Evolutionary conservation across 2,329 filamentous ascomycete genomes (phyloP).

Genomic region (Neurospora sp.): DNA sequence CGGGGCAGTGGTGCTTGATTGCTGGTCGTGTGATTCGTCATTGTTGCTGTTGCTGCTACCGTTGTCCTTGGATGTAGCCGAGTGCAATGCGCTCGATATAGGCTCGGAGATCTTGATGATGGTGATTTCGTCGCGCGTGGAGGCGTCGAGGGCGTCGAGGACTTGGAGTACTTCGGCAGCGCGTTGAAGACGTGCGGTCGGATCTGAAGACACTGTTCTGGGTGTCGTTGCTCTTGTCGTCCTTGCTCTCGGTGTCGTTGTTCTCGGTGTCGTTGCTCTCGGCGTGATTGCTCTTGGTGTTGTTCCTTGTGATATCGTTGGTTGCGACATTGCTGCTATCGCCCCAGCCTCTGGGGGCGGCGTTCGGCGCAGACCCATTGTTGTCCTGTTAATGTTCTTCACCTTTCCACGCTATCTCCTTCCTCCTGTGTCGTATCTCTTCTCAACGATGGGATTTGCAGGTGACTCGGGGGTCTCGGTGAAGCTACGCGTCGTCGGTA

Average conservation of each 20-base stretch:
- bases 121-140: constrained; percentile 48
- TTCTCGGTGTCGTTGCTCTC: not conserved
- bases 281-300: not conserved
- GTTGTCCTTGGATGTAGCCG: constrained; percentile 22
- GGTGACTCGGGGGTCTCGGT: not conserved
- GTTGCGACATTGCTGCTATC: not conserved
- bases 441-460: not conserved
- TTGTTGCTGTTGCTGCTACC: constrained; percentile 24
- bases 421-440: not conserved
- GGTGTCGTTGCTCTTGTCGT: constrained; percentile 4
- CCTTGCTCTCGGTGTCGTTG: not conserved
- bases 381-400: not conserved
- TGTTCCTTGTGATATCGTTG: not conserved
- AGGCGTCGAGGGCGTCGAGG: constrained; percentile 41
- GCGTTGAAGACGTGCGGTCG: constrained; percentile 19
- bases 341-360: not conserved
- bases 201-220: constrained; percentile 11
- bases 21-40: constrained; percentile 6
- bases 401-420: not conserved
- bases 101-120: constrained; percentile 72
- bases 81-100: constrained; percentile 45
- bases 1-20: constrained; percentile 26
- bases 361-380: not conserved
- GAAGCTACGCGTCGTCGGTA: not conserved
- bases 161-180: constrained; percentile 34